A percentile compares a stretch with the other conserved stretches of the same genome.
These are phyloP conservation scores for Sporothrix globosa DNA, from an alignment of 2,329 filamentous ascomycete species.

Conservation along the genomic window DNA sequence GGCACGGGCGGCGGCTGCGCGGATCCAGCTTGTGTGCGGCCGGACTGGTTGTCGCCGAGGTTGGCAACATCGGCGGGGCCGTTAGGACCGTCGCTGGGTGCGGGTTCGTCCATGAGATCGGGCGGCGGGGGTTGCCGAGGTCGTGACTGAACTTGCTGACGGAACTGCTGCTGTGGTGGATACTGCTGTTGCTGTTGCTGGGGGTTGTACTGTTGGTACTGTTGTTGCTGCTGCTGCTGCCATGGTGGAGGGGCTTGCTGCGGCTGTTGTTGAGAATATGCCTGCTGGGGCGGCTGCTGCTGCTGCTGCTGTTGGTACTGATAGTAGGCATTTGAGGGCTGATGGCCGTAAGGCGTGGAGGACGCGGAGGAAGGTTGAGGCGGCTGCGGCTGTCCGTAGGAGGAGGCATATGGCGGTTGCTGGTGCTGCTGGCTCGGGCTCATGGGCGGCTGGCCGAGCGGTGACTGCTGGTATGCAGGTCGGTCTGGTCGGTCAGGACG, in stretches of 20 bases:
- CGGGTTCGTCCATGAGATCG: slow-evolving; percentile 62
- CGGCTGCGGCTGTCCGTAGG: slow-evolving; percentile 32
- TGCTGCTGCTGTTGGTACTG: slow-evolving; percentile 40
- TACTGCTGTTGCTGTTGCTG: slow-evolving; percentile 29
- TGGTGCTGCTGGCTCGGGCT: slow-evolving; percentile 35
- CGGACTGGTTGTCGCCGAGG: slow-evolving; percentile 43
- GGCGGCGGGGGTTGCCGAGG: slow-evolving; percentile 52
- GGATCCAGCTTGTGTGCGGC: slow-evolving; percentile 41
- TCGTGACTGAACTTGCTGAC: slow-evolving; percentile 42
- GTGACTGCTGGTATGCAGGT: slow-evolving; percentile 36
- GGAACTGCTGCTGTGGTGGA: slow-evolving; percentile 34
- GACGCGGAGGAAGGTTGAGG: slow-evolving; percentile 24
- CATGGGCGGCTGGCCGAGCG: slow-evolving; percentile 38
- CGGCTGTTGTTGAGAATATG: slow-evolving; percentile 36
- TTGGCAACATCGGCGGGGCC: background rate
- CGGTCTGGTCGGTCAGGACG: slow-evolving; percentile 9
- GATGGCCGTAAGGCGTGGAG: slow-evolving; percentile 16
- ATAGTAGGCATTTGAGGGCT: slow-evolving; percentile 36
- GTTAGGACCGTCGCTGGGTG: background rate
- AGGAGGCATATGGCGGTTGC: slow-evolving; percentile 35
- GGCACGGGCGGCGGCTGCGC: slow-evolving; percentile 77
- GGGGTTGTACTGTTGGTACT: slow-evolving; percentile 40
- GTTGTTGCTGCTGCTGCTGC: slow-evolving; percentile 38
- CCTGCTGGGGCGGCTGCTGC: slow-evolving; percentile 38
- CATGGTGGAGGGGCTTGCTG: slow-evolving; percentile 34